These are phyloP conservation scores for Mycena vitilis DNA, from an alignment of 768 basidiomycete species.

Conservation along the genomic window DNA sequence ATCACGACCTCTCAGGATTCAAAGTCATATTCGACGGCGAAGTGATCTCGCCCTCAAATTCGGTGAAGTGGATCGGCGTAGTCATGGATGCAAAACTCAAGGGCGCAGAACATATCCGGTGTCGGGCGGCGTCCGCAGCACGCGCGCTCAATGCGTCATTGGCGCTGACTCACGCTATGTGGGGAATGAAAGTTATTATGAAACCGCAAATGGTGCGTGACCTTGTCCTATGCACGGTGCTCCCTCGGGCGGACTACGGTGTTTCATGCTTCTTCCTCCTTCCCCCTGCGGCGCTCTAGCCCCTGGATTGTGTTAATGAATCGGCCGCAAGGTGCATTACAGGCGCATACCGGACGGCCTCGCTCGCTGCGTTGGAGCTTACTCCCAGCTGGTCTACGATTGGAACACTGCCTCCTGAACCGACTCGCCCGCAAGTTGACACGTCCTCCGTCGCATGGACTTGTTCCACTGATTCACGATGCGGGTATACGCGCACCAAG, in stretches of 20 bases:
- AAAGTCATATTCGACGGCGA: not conserved
- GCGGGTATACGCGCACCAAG: too few species aligned
- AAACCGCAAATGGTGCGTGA: conserved; percentile 11
- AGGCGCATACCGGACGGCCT: too few species aligned
- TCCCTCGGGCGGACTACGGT: conserved; percentile 3
- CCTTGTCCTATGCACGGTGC: not conserved
- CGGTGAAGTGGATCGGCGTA: not conserved
- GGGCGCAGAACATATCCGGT: not conserved
- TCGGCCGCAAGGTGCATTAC: too few species aligned
- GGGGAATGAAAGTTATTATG: conserved; percentile 4
- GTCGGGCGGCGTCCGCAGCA: not conserved
- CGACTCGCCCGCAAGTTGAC: too few species aligned
- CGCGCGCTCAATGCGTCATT: not conserved
- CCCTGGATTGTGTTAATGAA: too few species aligned
- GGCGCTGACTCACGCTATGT: conserved; percentile 9
- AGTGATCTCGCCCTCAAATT: not conserved
- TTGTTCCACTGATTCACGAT: too few species aligned
- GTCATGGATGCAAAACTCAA: not conserved
- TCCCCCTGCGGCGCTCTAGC: not conserved
- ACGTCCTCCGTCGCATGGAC: too few species aligned
- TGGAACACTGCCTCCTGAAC: too few species aligned
- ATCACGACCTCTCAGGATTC: not conserved
- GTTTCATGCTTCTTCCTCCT: conserved; percentile 7
- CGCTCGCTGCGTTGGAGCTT: too few species aligned
- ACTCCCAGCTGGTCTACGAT: too few species aligned